Evolutionary conservation across 2,329 filamentous ascomycete genomes (phyloP).

Genomic region (Aureobasidium sp.): DNA sequence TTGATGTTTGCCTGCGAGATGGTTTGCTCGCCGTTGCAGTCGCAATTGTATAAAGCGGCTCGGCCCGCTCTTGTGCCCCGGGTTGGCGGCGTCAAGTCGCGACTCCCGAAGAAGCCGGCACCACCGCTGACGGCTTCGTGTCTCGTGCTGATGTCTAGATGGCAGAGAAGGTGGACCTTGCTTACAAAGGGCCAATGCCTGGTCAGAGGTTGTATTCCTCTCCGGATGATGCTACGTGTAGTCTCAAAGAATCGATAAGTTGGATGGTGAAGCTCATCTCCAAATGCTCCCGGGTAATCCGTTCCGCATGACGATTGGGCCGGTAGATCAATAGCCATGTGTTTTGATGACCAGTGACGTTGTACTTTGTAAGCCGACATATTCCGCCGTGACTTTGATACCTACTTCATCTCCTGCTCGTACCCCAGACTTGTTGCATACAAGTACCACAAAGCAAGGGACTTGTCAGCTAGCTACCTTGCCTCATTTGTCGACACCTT

Average conservation of each 20-base stretch:
- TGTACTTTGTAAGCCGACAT: background rate
- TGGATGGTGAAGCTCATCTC: background rate
- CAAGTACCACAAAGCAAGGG: background rate
- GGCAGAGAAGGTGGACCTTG: too few species aligned
- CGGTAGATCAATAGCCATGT: background rate
- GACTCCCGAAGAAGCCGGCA: constrained; percentile 1
- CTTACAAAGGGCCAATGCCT: background rate
- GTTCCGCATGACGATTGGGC: background rate
- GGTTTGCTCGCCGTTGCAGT: background rate
- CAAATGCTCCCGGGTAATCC: background rate
- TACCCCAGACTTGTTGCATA: constrained; percentile 1
- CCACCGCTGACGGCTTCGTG: background rate
- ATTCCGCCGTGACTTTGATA: background rate
- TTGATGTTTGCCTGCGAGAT: constrained; percentile 6
- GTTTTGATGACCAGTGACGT: constrained; percentile 1
- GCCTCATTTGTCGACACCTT: background rate
- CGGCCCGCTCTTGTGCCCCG: background rate
- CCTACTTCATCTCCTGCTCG: background rate
- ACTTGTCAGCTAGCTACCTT: background rate
- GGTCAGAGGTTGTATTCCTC: background rate
- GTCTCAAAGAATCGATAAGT: too few species aligned
- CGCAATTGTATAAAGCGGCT: background rate
- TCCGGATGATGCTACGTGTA: background rate
- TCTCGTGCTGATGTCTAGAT: background rate
- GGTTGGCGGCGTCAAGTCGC: background rate